Evolutionary conservation across 2,329 filamentous ascomycete genomes (phyloP), one percentile per base, ranked within the genome.

Genomic region (Pyrenochaeta sp.): DNA sequence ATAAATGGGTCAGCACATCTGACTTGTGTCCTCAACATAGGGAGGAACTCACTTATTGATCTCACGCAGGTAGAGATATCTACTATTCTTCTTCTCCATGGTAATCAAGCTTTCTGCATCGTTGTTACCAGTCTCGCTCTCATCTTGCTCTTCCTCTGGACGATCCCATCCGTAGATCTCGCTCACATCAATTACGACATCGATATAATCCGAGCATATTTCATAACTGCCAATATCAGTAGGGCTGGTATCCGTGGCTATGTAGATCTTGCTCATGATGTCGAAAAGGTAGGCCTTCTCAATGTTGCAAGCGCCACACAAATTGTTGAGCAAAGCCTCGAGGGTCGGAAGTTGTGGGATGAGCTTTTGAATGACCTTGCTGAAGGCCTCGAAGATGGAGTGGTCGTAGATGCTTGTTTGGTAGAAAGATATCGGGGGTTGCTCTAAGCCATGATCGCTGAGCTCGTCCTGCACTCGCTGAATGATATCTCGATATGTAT

Each of bases 251-350:
- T 99, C 94, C 4, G 93, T 96, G 1, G 94, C 94, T 59, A 99
- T 96, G 75, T 99, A 99, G 51, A 99, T 96, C 76, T 99, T 99
- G 74, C 90, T 96, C 59, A 96, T 83, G 7, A 97, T 92, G 67
- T 99, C 95, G 68, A 99, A 99, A 6, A 99, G 84, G 70, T 99
- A 99, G 3, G 92, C 93, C 74, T 99, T 99, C 69, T 97, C 92
- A 68, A 99, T 96, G 34, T 90, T 88, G 67, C 92, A 97, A 10
- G 90, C 94, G 49, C 89, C 90, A 74, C 90, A 95, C 28, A 99
- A 82, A 56, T 93, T 94, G 63, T 95, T 96, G 63, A 99, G 87
- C 72, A 99, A 83, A 36, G 91, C 88, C 73, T 99, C 94, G 42
- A 99, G 84, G 18, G 92, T 95, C 5, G 91, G 90, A 6, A 99